Percentiles rank a stretch among this genome's conserved stretches.
phyloP scores from a whole-genome alignment of 768 basidiomycete species.

The Lyophyllum shimeji region DNA sequence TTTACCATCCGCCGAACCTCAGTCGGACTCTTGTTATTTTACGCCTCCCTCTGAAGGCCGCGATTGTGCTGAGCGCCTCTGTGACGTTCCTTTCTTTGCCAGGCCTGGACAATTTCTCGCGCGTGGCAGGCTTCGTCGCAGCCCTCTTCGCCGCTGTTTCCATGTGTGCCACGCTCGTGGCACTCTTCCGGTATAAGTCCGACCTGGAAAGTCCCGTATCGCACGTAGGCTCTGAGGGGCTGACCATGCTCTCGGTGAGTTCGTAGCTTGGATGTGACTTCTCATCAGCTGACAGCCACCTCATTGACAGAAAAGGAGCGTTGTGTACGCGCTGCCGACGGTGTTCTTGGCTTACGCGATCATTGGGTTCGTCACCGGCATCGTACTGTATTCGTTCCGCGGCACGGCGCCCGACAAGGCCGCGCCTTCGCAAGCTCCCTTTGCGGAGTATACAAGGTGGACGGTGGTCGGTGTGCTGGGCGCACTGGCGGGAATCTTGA shows the following conservation, averaged over 20 bases:
- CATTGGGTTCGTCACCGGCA: conserved; percentile 62
- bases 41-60: conserved; percentile 51
- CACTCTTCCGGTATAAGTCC: conserved; percentile 68
- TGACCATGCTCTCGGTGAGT: conserved; percentile 48
- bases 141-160: conserved; percentile 68
- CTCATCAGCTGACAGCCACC: background rate
- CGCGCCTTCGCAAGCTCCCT: conserved; percentile 34
- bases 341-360: conserved; percentile 75
- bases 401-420: conserved; percentile 40
- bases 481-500: conserved; percentile 59
- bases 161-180: conserved; percentile 67
- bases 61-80: conserved; percentile 76
- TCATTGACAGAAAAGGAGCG: conserved; percentile 48
- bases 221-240: conserved; percentile 56
- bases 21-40: conserved; percentile 1
- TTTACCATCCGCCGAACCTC: conserved; percentile 9
- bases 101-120: conserved; percentile 62
- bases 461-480: conserved; percentile 64
- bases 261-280: background rate
- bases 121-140: conserved; percentile 66
- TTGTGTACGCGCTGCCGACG: conserved; percentile 70
- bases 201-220: conserved; percentile 56
- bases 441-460: conserved; percentile 63
- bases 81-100: conserved; percentile 82
- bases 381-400: conserved; percentile 65